A percentile compares a stretch with the other conserved stretches of the same genome.
Evolutionary conservation across 768 basidiomycete genomes (phyloP).

Genomic region (Amanita subjunquillea): DNA sequence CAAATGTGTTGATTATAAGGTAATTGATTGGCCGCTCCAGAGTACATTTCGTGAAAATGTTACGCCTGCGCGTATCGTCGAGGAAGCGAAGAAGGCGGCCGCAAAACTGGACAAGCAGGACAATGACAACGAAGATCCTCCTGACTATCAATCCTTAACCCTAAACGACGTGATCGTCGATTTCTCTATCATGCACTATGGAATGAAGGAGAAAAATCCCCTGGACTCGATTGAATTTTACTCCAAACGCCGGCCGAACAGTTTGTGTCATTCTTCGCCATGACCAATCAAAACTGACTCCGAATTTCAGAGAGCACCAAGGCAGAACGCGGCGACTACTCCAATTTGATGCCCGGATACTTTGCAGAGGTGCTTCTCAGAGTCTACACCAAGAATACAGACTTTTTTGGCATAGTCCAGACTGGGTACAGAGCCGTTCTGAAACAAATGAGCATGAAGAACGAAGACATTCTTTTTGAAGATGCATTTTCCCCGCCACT

Average conservation of each 20-base stretch:
- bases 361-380: constrained; percentile 66
- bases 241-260: constrained; percentile 47
- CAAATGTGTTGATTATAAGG: constrained; percentile 55
- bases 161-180: constrained; percentile 54
- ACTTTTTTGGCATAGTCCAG: constrained; percentile 54
- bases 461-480: constrained; percentile 5
- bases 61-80: constrained; percentile 33
- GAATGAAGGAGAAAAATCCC: constrained; percentile 63
- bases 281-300: neutral
- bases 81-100: constrained; percentile 22
- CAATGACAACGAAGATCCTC: constrained; percentile 8
- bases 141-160: constrained; percentile 19
- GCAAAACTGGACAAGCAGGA: constrained; percentile 10
- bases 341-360: constrained; percentile 48
- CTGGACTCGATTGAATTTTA: constrained; percentile 65
- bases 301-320: constrained; percentile 25
- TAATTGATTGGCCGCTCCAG: constrained; percentile 29
- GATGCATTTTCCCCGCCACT: neutral
- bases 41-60: constrained; percentile 26
- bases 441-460: constrained; percentile 16
- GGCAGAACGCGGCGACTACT: constrained; percentile 49
- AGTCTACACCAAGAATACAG: constrained; percentile 56
- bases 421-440: constrained; percentile 47
- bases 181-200: constrained; percentile 61
- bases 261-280: constrained; percentile 25